A percentile compares a stretch with the other conserved stretches of the same genome.
Conservation (phyloP, 305 asterid genomes). For the Fraxinus platypoda region DNA sequence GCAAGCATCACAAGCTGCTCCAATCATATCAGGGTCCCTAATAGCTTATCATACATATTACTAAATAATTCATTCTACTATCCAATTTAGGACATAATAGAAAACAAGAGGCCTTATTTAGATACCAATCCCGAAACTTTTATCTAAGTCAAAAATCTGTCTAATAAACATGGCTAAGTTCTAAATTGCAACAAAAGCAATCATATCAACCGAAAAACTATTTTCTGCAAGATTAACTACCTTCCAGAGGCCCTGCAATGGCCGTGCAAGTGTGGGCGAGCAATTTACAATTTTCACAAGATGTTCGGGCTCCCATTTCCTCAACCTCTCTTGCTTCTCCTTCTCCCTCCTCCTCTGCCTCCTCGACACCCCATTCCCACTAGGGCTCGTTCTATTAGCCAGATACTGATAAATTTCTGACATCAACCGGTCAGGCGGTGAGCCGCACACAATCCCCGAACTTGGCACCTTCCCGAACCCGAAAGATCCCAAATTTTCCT, state of each 20-base stretch:
- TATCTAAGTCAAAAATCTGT: neutral
- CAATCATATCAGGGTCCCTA: neutral
- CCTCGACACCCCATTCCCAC: conserved; percentile 72
- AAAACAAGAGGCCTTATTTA: neutral
- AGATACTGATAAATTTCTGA: conserved; percentile 80
- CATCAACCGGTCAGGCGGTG: conserved; percentile 74
- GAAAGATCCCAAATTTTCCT: conserved; percentile 46
- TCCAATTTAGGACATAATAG: neutral
- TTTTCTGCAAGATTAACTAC: conserved; percentile 30
- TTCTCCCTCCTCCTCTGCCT: conserved; percentile 90
- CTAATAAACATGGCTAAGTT: neutral
- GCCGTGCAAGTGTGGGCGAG: conserved; percentile 67
- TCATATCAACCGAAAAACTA: conserved; percentile 2
- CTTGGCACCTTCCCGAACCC: conserved; percentile 35
- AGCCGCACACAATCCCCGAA: conserved; percentile 47
- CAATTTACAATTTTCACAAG: conserved; percentile 68
- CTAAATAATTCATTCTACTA: neutral
- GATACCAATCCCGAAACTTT: neutral
- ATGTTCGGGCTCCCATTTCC: conserved; percentile 73
- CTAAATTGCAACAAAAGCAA: neutral
- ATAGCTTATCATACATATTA: neutral
- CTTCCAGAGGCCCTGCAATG: conserved; percentile 98
- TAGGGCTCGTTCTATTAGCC: conserved; percentile 76
- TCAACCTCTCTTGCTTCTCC: conserved; percentile 63
- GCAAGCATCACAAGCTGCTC: neutral